Conservation (phyloP, 78 protist species). For the Trichosphaerium sp. region DNA sequence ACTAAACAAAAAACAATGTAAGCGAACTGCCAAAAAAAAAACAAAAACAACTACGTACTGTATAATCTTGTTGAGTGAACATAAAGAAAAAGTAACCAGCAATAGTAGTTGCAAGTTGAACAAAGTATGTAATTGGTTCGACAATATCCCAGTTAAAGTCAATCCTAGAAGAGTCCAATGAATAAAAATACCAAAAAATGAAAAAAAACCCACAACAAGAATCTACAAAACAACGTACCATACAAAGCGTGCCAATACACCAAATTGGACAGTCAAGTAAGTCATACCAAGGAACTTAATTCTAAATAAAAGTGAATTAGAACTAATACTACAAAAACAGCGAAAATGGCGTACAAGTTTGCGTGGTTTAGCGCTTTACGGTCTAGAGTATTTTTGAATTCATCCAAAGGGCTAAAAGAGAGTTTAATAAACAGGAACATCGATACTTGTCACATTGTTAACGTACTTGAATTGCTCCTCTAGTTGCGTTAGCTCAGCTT, state of each 20-base stretch:
- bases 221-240: slow-evolving; percentile 34
- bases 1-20: too few relatives aligned
- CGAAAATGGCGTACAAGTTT: slow-evolving; percentile 3
- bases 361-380: background rate
- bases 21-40: too few relatives aligned
- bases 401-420: slow-evolving; percentile 20
- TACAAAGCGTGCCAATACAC: slow-evolving; percentile 18
- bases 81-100: slow-evolving; percentile 30
- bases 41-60: too few relatives aligned
- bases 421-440: background rate
- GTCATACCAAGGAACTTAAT: slow-evolving; percentile 30
- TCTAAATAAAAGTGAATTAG: slow-evolving; percentile 7
- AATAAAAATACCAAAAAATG: too few relatives aligned
- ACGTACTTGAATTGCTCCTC: too few relatives aligned
- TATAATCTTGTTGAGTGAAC: slow-evolving; percentile 35
- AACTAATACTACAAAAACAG: slow-evolving; percentile 14
- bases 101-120: slow-evolving; percentile 18
- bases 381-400: background rate
- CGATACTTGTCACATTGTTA: slow-evolving; percentile 41
- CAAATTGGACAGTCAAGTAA: slow-evolving; percentile 22
- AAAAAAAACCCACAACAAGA: slow-evolving; percentile 27
- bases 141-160: slow-evolving; percentile 16
- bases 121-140: slow-evolving; percentile 46
- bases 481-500: too few relatives aligned
- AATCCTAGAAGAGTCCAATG: too few relatives aligned